Percentiles rank a stretch among this genome's conserved stretches.
Conservation (phyloP, 441 rosid species). For the Syzygium malaccense region DNA sequence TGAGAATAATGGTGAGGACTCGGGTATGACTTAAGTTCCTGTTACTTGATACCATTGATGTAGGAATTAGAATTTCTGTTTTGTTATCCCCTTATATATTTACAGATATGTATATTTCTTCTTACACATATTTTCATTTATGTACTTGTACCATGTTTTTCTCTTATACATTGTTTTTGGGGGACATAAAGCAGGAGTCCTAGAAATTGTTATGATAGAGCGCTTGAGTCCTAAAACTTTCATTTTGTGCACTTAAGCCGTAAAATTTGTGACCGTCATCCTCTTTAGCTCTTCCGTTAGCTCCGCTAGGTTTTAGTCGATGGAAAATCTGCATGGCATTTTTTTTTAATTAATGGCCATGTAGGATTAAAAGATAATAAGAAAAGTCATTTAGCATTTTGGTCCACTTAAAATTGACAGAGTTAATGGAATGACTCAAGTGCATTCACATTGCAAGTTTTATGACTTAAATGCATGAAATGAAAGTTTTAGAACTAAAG, state of each 20-base stretch:
- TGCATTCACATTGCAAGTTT: neutral
- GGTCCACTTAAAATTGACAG: neutral
- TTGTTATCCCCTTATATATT: neutral
- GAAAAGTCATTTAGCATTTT: neutral
- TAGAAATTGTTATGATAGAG: neutral
- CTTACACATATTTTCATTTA: neutral
- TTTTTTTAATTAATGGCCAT: neutral
- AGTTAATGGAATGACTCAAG: neutral
- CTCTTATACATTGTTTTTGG: neutral
- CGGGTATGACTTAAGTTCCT: slow-evolving; percentile 30
- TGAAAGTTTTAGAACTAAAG: neutral
- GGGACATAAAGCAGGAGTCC: neutral
- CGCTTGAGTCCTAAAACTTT: neutral
- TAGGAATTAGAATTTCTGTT: neutral
- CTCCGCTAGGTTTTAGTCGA: neutral
- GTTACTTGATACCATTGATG: neutral
- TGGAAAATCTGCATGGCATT: neutral
- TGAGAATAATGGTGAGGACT: slow-evolving; percentile 44
- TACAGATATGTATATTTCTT: neutral
- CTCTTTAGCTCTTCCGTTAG: neutral
- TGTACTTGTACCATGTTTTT: neutral
- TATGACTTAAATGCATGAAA: neutral
- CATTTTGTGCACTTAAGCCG: neutral
- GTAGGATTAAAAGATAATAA: neutral
- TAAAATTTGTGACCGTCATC: neutral